Evolutionary conservation across 2,329 filamentous ascomycete genomes (phyloP).

Genomic region (Xylariaceae sp.): DNA sequence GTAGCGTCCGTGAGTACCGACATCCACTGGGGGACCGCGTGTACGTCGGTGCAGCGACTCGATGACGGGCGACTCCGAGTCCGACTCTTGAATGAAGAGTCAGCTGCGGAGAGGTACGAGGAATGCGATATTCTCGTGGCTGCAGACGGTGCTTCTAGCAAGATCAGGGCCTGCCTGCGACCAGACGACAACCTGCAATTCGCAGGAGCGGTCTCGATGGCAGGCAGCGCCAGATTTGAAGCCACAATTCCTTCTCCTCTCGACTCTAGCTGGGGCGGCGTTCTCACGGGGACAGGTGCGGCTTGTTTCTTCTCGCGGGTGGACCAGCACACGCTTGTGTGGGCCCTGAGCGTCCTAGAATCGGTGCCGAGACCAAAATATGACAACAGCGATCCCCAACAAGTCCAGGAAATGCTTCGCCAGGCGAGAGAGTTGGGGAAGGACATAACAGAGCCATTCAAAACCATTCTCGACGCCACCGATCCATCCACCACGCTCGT

Average conservation of each 20-base stretch:
- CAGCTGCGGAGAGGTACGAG: conserved; percentile 19
- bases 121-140: conserved; percentile 53
- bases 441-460: conserved; percentile 49
- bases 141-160: conserved; percentile 54
- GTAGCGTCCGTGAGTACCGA: conserved; percentile 23
- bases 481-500: conserved; percentile 47
- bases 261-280: conserved; percentile 49
- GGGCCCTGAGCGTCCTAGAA: conserved; percentile 50
- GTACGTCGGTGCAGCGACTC: conserved; percentile 26
- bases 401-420: conserved; percentile 42
- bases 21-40: conserved; percentile 21
- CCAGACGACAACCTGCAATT: conserved; percentile 49
- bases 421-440: conserved; percentile 44
- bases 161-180: conserved; percentile 47
- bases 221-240: conserved; percentile 48
- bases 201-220: conserved; percentile 48
- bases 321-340: conserved; percentile 49
- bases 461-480: conserved; percentile 48
- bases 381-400: conserved; percentile 25
- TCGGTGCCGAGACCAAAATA: conserved; percentile 10
- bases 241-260: conserved; percentile 43
- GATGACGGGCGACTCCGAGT: conserved; percentile 29
- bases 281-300: conserved; percentile 48
- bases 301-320: conserved; percentile 54
- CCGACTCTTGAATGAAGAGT: conserved; percentile 34